Base-by-base conservation (phyloP, 1,284 basidiomycete genomes). In the Entoloma clypeatum region DNA sequence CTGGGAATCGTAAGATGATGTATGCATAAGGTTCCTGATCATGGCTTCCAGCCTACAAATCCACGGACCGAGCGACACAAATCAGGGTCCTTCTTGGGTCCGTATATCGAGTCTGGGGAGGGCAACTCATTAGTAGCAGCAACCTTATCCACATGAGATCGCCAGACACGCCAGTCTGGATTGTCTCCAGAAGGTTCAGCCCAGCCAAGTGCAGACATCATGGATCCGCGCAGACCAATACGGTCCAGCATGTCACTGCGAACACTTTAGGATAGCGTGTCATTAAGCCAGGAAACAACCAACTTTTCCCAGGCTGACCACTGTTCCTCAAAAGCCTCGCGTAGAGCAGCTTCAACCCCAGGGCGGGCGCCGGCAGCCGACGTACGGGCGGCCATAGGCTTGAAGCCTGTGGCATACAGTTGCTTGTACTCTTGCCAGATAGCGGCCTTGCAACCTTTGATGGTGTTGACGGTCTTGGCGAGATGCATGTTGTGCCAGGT, bases 271-370 rank as follows among this genome's bases (percentile, higher is more conserved):
- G n/a, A 16, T 28, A 27, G 13, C 3, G 21, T 7, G 38, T 17
- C 11, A 28, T 17, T 17, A 32, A 36, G 36, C n/a, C 7, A 22
- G 6, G 26, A 25, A 19, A n/a, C n/a, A 32, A 41, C 79, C 51
- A 39, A 86, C 85, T 69, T 73, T 60, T 78, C 71, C 85, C 84
- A 87, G 41, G 77, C 77, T 8, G 61, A 57, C 81, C 85, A 86
- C 28, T 75, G 74, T 1, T 64, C 59, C 31, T 85, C 81, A 43
- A 87, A 87, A 41, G 78, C 74, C 44, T 77, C 75, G 6, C 75
- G 66, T 60, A 36, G 55, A 50, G 17, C 54, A 54, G 8, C 55
- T 56, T 26, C 49, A 54, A 29, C 44, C 50, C 36, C 50, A 40
- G n/a, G 44, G 27, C 29, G 45, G 33, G 7, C 59, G 45, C 13